phyloP scores from a whole-genome alignment of 495 filamentous ascomycete species.

The Aspergillus sclerotioniger region DNA sequence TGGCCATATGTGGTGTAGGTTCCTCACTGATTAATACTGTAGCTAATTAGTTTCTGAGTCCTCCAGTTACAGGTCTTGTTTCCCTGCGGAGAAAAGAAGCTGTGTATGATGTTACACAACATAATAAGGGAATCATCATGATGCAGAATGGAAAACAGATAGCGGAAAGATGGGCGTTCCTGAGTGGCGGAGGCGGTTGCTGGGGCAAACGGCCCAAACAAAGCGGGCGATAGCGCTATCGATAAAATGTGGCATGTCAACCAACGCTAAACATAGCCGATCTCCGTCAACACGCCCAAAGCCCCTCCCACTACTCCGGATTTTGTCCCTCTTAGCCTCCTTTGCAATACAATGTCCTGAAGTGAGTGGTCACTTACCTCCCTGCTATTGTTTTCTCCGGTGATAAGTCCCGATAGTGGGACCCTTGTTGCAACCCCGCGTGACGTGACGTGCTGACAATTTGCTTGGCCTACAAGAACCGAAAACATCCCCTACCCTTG shows the following conservation, averaged over 20 bases:
- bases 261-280: slow-evolving; percentile 6
- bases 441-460: background rate
- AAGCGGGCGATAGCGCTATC: slow-evolving; percentile 20
- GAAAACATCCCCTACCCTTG: background rate
- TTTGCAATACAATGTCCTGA: slow-evolving; percentile 8
- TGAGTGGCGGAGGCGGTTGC: slow-evolving; percentile 7
- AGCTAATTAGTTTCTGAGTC: too few relatives aligned
- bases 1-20: too few relatives aligned
- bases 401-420: too few relatives aligned
- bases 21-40: too few relatives aligned
- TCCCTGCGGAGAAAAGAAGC: too few relatives aligned
- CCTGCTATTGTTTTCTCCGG: background rate
- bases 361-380: slow-evolving; percentile 3
- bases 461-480: background rate
- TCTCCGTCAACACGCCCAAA: slow-evolving; percentile 16
- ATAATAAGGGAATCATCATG: too few relatives aligned
- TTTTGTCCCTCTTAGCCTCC: background rate
- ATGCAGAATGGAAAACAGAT: background rate
- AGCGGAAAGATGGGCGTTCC: background rate
- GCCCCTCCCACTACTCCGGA: slow-evolving; percentile 12
- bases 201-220: slow-evolving; percentile 20
- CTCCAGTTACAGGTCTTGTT: too few relatives aligned
- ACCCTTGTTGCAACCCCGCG: background rate
- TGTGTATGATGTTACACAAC: too few relatives aligned
- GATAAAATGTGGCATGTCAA: slow-evolving; percentile 20